These are phyloP conservation scores for Chenopodium formosanum DNA, from an alignment of 148 eudicot species.

Conservation along the genomic window DNA sequence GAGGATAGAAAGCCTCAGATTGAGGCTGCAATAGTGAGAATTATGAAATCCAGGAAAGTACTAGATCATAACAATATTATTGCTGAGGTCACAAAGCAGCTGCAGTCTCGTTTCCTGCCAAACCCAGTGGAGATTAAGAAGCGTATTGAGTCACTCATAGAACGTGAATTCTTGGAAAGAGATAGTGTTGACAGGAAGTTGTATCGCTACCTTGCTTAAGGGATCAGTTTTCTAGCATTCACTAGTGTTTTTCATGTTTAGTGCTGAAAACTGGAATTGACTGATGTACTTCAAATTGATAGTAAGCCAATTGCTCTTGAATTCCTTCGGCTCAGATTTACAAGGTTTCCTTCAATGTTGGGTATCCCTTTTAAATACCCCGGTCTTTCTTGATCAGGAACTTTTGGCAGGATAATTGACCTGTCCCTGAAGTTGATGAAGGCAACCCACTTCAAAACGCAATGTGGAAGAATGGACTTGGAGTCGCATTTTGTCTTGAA, in stretches of 20 bases:
- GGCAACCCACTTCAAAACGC: not conserved
- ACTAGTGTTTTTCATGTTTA: constrained; percentile 28
- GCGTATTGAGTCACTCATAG: constrained; percentile 71
- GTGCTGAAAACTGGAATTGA: constrained; percentile 24
- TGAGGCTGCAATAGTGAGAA: constrained; percentile 80
- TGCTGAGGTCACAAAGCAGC: constrained; percentile 75
- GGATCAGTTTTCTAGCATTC: constrained; percentile 24
- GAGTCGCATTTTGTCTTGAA: not conserved
- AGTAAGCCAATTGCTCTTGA: constrained; percentile 25
- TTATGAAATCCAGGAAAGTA: constrained; percentile 73
- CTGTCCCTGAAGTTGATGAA: not conserved
- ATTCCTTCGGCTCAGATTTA: constrained; percentile 18
- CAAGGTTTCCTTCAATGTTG: constrained; percentile 17
- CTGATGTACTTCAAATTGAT: constrained; percentile 25
- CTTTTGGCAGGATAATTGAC: not conserved
- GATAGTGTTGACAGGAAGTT: constrained; percentile 56
- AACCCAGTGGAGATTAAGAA: constrained; percentile 87
- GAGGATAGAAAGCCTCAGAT: constrained; percentile 87
- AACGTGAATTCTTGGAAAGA: constrained; percentile 86
- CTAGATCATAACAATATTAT: constrained; percentile 73
- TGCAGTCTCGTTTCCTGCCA: constrained; percentile 69
- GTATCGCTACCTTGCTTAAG: constrained; percentile 75
- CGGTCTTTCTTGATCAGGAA: not conserved
- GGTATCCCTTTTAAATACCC: not conserved
- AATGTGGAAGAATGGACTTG: not conserved